phyloP scores from a whole-genome alignment of 768 basidiomycete genomes.

The Nidularia pulvinata region DNA sequence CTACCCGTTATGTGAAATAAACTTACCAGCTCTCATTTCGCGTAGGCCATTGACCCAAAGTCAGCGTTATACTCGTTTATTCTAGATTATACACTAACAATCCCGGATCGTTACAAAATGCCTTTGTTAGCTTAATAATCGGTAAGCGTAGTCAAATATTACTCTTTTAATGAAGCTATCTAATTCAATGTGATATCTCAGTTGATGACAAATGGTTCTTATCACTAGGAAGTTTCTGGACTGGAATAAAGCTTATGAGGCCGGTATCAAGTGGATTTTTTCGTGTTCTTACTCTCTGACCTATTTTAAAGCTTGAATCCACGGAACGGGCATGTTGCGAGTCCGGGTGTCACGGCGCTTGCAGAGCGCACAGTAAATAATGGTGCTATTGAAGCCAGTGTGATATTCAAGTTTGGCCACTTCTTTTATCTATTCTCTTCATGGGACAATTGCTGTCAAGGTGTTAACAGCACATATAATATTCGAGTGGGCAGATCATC shows the following conservation, averaged over 20 bases:
- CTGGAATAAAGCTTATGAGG: conserved; percentile 44
- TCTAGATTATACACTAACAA: not conserved
- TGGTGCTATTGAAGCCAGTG: conserved; percentile 50
- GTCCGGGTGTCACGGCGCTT: conserved; percentile 35
- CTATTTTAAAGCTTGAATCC: conserved; percentile 23
- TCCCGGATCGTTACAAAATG: not conserved
- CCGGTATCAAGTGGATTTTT: conserved; percentile 7
- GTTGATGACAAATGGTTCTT: conserved; percentile 46
- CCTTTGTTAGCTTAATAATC: conserved; percentile 22
- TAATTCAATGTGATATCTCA: conserved; percentile 5
- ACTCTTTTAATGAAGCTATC: not conserved
- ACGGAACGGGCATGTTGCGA: conserved; percentile 39
- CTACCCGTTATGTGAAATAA: not conserved
- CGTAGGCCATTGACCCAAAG: conserved; percentile 55
- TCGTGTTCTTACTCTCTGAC: not conserved
- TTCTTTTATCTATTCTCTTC: conserved; percentile 58
- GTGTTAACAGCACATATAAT: conserved; percentile 55
- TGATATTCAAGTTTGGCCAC: conserved; percentile 37
- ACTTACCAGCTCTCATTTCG: not conserved
- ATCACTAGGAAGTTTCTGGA: conserved; percentile 56
- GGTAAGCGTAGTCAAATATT: conserved; percentile 10
- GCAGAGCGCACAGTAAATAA: conserved; percentile 40
- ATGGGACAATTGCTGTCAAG: conserved; percentile 54
- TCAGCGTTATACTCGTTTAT: conserved; percentile 14
- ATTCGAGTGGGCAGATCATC: conserved; percentile 60